Evolutionary conservation across 2,329 filamentous ascomycete species (phyloP), one percentile per base, ranked within the genome.

Genomic region (Claviceps sp.): DNA sequence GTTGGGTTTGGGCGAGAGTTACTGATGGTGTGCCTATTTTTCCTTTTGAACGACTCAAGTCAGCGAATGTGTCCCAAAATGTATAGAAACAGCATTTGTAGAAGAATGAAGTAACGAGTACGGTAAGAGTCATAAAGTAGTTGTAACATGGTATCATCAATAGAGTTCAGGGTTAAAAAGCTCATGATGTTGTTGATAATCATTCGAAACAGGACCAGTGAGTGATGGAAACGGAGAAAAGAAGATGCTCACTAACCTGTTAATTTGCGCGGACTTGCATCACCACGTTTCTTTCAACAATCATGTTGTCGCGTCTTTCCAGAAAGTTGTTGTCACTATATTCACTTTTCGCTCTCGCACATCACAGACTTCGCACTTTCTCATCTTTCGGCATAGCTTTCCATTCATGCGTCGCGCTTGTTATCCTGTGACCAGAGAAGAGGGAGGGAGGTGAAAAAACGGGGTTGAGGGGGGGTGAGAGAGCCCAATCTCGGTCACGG

Each of bases 131-230:
- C 78, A 81, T 79, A 79, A 59, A 61, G 68, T 76, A 34, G 66
- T 66, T 79, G 70, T 75, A 77, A 70, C 73, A 65, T 71, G 30
- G 63, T 66, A 69, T 79, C 77, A 78, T 80, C 74, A 79, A 73
- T 63, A 69, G 65, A 69, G 59, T 72, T 78, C 77, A 81, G 78
- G 77, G 77, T 82, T 81, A 81, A 82, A 82, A 82, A 82, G 78
- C 78, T 81, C 77, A 75, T 78, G 74, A 72, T 65, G 66, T 63
- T 40, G 67, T 70, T 72, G 64, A 73, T 74, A 78, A 80, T 79
- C 78, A 75, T 81, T 57, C 74, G 70, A 38, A 11, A 26, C 41
- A 53, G 18, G 14, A 30, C 20, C 1, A 42, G 41, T 44, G 22
- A 42, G 41, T 44, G 22, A 6, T 18, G 14, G 52, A 50, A 56